These are phyloP conservation scores for Xerocomellus intermedius DNA, from an alignment of 768 basidiomycete genomes.

Conservation along the genomic window DNA sequence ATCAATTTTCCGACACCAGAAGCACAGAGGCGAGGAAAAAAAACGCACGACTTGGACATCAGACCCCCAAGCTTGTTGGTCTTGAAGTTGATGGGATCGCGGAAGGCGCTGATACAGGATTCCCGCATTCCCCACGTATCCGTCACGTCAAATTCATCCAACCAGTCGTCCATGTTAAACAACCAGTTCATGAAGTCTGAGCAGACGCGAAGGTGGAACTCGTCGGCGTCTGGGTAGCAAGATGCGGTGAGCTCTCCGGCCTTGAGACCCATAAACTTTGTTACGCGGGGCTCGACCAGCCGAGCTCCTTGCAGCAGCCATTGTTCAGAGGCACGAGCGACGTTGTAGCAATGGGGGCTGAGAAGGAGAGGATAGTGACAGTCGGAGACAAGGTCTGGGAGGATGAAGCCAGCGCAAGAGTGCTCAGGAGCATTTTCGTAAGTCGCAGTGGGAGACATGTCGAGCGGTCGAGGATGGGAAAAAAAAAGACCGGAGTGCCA, in stretches of 20 bases:
- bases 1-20: neutral
- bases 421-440: slow-evolving; percentile 10
- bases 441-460: slow-evolving; percentile 29
- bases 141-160: slow-evolving; percentile 38
- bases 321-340: slow-evolving; percentile 37
- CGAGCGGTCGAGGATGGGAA: neutral
- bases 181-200: slow-evolving; percentile 62
- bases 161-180: slow-evolving; percentile 43
- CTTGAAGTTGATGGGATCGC: slow-evolving; percentile 27
- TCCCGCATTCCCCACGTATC: slow-evolving; percentile 32
- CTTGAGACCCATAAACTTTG: slow-evolving; percentile 54
- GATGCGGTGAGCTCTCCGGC: slow-evolving; percentile 65
- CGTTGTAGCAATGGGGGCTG: slow-evolving; percentile 32
- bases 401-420: slow-evolving; percentile 28
- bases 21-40: neutral
- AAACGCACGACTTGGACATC: slow-evolving; percentile 36
- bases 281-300: slow-evolving; percentile 31
- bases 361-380: slow-evolving; percentile 38
- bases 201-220: slow-evolving; percentile 58
- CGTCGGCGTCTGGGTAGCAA: slow-evolving; percentile 58
- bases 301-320: slow-evolving; percentile 33
- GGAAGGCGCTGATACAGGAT: slow-evolving; percentile 30
- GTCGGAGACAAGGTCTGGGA: slow-evolving; percentile 42
- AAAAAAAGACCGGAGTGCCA: neutral
- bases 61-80: slow-evolving; percentile 29